Base-by-base conservation (phyloP, 345 rosid genomes). In the Erucastrum elatum region DNA sequence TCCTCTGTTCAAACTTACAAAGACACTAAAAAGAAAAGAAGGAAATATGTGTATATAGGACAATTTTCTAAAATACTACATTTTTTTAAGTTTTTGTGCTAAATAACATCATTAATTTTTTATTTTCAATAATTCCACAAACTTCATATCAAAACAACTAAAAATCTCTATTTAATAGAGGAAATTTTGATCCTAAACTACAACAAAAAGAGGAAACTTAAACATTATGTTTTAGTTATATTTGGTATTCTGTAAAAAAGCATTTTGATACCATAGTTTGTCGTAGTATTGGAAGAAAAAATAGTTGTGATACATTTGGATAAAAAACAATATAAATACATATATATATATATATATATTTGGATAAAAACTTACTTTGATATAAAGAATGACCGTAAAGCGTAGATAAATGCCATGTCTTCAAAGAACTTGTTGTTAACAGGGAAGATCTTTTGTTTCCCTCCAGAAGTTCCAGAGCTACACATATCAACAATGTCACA, bases 401-500 rank as follows among this genome's bases (percentile, higher is more conserved):
- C 56, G 3, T 0, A 0, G 0, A n/a, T 1, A n/a, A 37, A 60
- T 2, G 2, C 5, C 55, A 37, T 37, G 2, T 60, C 21, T 56
- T 71, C 58, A 2, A 59, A 4, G 35, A 1, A 39, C 55, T 71
- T 71, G 15, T 71, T 37, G 66, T 71, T 71, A 13, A 9, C 46
- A 3, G 63, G 74, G 3, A 70, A 70, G 4, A 70, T 56, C 51
- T 70, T 70, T 6, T 21, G 56, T 12, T 46, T 46, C 15, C 53
- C 53, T 46, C 53, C 53, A 46, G 53, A 46, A 46, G 53, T 46
- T 13, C 75, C 65, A 56, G 75, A 17, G 7, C 75, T 71, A 53
- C 3, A 35, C 55, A 35, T 12, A 21, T 41, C 13, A 70, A 70
- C 4, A 3, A 55, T 3, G 5, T 55, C 49, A 70, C n/a, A n/a